phyloP scores from a whole-genome alignment of 495 filamentous ascomycete genomes.

The Annulohypoxylon moriforme region DNA sequence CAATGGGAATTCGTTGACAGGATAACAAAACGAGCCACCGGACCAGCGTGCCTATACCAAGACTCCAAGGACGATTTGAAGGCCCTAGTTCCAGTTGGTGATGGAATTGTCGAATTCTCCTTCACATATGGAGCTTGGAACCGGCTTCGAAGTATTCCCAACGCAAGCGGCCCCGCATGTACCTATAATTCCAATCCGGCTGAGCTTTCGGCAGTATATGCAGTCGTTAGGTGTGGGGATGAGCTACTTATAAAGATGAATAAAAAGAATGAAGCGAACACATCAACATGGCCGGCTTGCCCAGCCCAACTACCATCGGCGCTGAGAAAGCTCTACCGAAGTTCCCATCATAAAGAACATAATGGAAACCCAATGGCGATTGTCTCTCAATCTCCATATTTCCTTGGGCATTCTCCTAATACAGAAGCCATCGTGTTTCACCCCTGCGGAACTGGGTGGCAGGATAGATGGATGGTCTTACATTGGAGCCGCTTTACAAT shows the following conservation, averaged over 20 bases:
- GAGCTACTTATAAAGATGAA: neutral
- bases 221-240: neutral
- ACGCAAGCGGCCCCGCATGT: slow-evolving; percentile 8
- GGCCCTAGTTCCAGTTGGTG: slow-evolving; percentile 17
- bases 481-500: slow-evolving; percentile 23
- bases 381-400: slow-evolving; percentile 8
- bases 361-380: slow-evolving; percentile 26
- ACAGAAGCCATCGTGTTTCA: slow-evolving; percentile 37
- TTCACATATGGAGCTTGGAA: neutral
- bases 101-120: slow-evolving; percentile 7
- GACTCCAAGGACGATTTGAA: neutral
- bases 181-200: slow-evolving; percentile 3
- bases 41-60: slow-evolving; percentile 33
- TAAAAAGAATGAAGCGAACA: neutral
- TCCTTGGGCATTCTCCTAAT: slow-evolving; percentile 14
- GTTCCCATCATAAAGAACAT: neutral
- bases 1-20: slow-evolving; percentile 3
- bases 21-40: slow-evolving; percentile 13
- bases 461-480: slow-evolving; percentile 39
- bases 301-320: neutral
- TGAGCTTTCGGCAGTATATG: neutral
- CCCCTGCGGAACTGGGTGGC: slow-evolving; percentile 22
- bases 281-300: neutral
- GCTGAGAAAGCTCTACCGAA: neutral
- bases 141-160: neutral